Base-by-base conservation (phyloP, 192 early-diverging fungal genomes). In the Helicostylum pulchrum region DNA sequence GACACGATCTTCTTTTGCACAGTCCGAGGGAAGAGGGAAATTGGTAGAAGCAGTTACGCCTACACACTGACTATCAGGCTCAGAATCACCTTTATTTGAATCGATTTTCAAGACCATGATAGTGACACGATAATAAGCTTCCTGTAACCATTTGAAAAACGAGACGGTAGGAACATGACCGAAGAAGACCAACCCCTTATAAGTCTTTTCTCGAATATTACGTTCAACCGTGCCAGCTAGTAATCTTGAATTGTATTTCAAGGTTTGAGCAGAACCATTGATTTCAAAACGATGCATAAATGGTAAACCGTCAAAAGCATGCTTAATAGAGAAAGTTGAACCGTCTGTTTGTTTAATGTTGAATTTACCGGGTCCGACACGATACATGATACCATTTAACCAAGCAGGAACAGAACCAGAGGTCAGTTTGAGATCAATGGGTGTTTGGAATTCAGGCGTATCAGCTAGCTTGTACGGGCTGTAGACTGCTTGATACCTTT, bases 331-430 rank as follows among this genome's bases (percentile, higher is more conserved):
- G 21, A 73, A 46, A 12, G 56, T 49, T 7, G 61, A 32, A n/a
- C 66, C 71, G 53, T 64, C 62, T 1, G 67, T 43, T n/a, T 39
- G 30, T 15, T 64, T 39, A 5, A 73, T 26, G 6, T 67, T 62
- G 26, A 63, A 73, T 44, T 53, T 64, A 45, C 66, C 71, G 34
- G 71, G 59, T 49, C 66, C 71, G 36, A 72, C 55, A 21, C 83
- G 73, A 34, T 80, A 82, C 50, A 84, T 62, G 9, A 65, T 71
- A 31, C 83, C 80, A 15, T 77, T 68, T 44, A 84, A 54, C 78
- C 80, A 84, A 4, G 61, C 30, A n/a, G 83, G 83, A 42, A 84
- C 59, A 7, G 60, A 61, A 7, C 80, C 83, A 32, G 64, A 68
- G 32, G 74, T 70, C n/a, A 67, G 43, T n/a, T 44, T 17, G 7